Conservation (phyloP, 495 filamentous ascomycete species). For the Sporormia fimetaria region DNA sequence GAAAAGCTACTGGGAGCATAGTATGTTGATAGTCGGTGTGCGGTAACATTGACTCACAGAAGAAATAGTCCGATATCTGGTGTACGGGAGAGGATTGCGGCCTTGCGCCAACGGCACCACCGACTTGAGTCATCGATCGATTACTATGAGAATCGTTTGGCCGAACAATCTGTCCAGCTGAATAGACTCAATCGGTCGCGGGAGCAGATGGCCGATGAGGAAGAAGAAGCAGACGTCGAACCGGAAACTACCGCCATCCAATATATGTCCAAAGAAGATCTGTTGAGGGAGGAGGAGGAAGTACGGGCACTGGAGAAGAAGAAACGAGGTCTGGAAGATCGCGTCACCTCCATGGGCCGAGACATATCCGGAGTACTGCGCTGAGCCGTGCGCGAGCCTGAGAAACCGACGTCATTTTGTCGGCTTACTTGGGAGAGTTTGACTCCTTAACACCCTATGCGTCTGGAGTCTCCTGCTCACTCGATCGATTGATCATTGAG, state of each 20-base stretch:
- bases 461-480: too few relatives aligned
- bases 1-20: conserved; percentile 87
- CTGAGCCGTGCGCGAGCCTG: conserved; percentile 4
- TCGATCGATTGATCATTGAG: too few relatives aligned
- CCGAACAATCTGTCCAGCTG: conserved; percentile 62
- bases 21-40: conserved; percentile 36
- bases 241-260: conserved; percentile 29
- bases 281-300: conserved; percentile 66
- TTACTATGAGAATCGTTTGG: conserved; percentile 68
- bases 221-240: conserved; percentile 32
- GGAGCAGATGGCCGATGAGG: conserved; percentile 36
- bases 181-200: conserved; percentile 57
- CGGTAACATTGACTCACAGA: conserved; percentile 1
- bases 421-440: too few relatives aligned
- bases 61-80: conserved; percentile 59
- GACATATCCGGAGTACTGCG: conserved; percentile 39
- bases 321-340: conserved; percentile 64
- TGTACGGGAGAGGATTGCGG: conserved; percentile 65
- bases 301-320: conserved; percentile 64
- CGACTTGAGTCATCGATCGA: conserved; percentile 62
- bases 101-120: conserved; percentile 57
- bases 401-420: too few relatives aligned
- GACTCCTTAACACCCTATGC: too few relatives aligned
- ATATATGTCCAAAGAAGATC: conserved; percentile 53
- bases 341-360: conserved; percentile 67